Conservation (phyloP, 805 yeast genomes). For the Priceomyces carsonii region DNA sequence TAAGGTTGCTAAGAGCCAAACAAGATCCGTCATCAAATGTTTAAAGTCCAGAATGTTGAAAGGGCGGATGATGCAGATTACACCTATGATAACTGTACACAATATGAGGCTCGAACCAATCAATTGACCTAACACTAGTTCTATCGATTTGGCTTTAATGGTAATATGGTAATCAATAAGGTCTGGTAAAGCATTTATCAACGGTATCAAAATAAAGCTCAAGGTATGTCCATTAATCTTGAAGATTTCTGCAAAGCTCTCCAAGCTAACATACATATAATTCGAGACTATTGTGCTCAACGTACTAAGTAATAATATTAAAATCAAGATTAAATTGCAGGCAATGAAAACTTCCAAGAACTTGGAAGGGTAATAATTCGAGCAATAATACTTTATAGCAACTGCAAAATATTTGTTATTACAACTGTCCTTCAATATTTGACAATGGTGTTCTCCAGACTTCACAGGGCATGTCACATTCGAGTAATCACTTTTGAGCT, state of each 20-base stretch:
- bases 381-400: slow-evolving; percentile 32
- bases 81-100: slow-evolving; percentile 35
- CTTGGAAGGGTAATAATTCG: slow-evolving; percentile 15
- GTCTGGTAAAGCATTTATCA: slow-evolving; percentile 40
- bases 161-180: slow-evolving; percentile 34
- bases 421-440: slow-evolving; percentile 18
- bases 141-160: slow-evolving; percentile 26
- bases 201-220: slow-evolving; percentile 35
- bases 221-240: slow-evolving; percentile 29
- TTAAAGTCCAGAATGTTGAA: slow-evolving; percentile 20
- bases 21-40: slow-evolving; percentile 24
- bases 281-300: slow-evolving; percentile 36
- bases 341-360: slow-evolving; percentile 11
- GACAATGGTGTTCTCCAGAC: slow-evolving; percentile 13
- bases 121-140: slow-evolving; percentile 38
- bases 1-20: slow-evolving; percentile 29
- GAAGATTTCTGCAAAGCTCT: slow-evolving; percentile 23
- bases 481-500: too few relatives aligned
- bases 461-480: neutral
- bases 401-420: slow-evolving; percentile 23
- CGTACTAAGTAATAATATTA: slow-evolving; percentile 20
- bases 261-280: slow-evolving; percentile 31
- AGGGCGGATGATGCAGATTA: slow-evolving; percentile 26
- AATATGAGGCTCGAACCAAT: slow-evolving; percentile 36
- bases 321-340: slow-evolving; percentile 11